Conservation (phyloP, 148 eudicot genomes). For the Salicornia ramosissima region DNA sequence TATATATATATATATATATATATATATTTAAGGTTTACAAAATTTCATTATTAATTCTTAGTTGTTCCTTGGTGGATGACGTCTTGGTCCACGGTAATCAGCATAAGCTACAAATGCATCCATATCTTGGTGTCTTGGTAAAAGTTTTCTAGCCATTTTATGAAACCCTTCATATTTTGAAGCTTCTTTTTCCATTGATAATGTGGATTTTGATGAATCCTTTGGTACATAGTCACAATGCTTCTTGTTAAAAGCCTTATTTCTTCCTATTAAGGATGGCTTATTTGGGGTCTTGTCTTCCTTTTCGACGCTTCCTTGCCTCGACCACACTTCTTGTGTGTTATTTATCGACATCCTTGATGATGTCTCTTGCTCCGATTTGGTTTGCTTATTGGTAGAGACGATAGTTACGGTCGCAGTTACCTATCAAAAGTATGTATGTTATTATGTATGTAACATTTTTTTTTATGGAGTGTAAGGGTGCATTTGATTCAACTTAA, state of each 20-base stretch:
- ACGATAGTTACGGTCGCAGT: background rate
- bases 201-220: slow-evolving; percentile 9
- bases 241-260: background rate
- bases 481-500: too few species aligned
- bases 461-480: too few species aligned
- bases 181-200: background rate
- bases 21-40: background rate
- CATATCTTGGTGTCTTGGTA: slow-evolving; percentile 17
- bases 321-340: background rate
- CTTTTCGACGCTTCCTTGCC: background rate
- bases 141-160: background rate
- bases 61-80: slow-evolving; percentile 27
- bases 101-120: slow-evolving; percentile 34
- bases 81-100: slow-evolving; percentile 25
- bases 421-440: background rate
- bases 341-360: background rate
- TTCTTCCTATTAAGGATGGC: background rate
- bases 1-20: too few species aligned
- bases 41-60: background rate
- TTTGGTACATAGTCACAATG: background rate
- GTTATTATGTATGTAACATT: too few species aligned
- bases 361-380: background rate
- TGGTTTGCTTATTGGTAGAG: background rate
- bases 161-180: background rate
- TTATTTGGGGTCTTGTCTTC: background rate